phyloP scores from a whole-genome alignment of 2,329 filamentous ascomycete genomes.

The Aspergillus vadensis region DNA sequence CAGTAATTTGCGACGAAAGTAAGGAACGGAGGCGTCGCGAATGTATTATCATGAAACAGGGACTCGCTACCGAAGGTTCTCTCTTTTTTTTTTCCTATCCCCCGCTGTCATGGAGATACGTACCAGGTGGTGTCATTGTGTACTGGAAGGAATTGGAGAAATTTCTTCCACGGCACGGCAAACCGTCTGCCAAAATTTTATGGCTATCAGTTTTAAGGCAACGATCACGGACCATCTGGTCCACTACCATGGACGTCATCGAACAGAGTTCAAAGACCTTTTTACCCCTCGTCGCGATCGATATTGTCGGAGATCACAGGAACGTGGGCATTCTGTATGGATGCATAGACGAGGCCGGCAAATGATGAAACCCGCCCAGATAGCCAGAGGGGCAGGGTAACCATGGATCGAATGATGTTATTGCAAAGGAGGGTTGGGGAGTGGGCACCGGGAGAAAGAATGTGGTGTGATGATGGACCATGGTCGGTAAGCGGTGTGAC shows the following conservation, averaged over 20 bases:
- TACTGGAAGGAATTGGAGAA: neutral
- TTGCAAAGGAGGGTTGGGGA: constrained; percentile 7
- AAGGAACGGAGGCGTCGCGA: neutral
- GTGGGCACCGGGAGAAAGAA: constrained; percentile 14
- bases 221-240: constrained; percentile 1
- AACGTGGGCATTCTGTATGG: constrained; percentile 14
- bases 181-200: neutral
- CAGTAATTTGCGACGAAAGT: neutral
- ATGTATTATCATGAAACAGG: constrained; percentile 4
- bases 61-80: neutral
- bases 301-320: constrained; percentile 14
- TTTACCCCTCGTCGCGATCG: constrained; percentile 10
- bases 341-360: neutral
- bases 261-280: neutral
- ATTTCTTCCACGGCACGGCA: neutral
- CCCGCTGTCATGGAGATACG: neutral
- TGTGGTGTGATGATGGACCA: constrained; percentile 29
- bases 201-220: constrained; percentile 4
- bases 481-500: constrained; percentile 31
- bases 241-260: constrained; percentile 12
- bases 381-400: neutral
- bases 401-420: constrained; percentile 14
- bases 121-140: neutral
- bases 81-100: neutral
- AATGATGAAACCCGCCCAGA: neutral